These are phyloP conservation scores for Gyrodon lividus DNA, from an alignment of 768 basidiomycete species.

Conservation along the genomic window DNA sequence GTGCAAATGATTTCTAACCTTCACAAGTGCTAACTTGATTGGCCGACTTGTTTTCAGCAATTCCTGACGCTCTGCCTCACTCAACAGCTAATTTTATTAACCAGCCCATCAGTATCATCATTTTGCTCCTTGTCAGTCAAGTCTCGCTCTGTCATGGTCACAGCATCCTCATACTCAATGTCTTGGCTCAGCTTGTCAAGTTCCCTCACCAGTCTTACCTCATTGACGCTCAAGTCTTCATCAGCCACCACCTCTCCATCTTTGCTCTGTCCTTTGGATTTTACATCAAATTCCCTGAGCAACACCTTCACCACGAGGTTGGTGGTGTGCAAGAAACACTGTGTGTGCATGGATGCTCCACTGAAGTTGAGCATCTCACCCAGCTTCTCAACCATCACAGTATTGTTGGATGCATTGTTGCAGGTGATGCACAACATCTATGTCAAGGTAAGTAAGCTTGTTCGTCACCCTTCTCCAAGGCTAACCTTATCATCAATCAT, in stretches of 20 bases:
- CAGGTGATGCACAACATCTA: constrained; percentile 20
- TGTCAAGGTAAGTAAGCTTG: constrained; percentile 4
- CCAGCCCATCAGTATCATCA: constrained; percentile 21
- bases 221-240: too few species aligned
- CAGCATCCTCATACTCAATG: too few species aligned
- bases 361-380: constrained; percentile 19
- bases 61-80: constrained; percentile 8
- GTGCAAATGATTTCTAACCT: constrained; percentile 24
- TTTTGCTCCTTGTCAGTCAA: too few species aligned
- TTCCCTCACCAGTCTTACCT: background rate
- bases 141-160: too few species aligned
- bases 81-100: constrained; percentile 22
- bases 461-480: too few species aligned
- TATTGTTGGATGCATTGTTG: constrained; percentile 29
- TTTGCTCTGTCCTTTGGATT: too few species aligned
- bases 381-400: constrained; percentile 21
- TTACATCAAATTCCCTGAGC: too few species aligned
- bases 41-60: constrained; percentile 21
- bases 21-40: constrained; percentile 29
- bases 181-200: too few species aligned
- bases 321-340: too few species aligned
- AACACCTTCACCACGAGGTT: too few species aligned
- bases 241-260: too few species aligned
- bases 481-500: constrained; percentile 28
- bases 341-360: too few species aligned